Evolutionary conservation across 371 early-diverging fungal genomes (phyloP), one percentile per base, ranked within the genome.

Genomic region (Mortierella sp.): DNA sequence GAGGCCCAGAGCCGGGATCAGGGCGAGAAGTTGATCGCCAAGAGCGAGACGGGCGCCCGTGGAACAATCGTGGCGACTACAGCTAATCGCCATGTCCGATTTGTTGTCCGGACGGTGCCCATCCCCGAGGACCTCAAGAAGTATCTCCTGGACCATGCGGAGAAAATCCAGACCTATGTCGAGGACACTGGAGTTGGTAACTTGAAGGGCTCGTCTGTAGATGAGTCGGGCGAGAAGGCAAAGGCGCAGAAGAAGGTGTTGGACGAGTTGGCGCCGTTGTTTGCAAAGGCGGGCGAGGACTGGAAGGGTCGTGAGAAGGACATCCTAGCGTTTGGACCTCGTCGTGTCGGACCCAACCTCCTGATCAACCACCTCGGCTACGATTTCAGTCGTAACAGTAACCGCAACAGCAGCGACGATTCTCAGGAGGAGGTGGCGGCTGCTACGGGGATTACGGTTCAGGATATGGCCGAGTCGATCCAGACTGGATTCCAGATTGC

Each of bases 401-500:
- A 64, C 37, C 43, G 31, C n/a, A 70, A 16, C 40, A 65, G 26
- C 39, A 29, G 55, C 47, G 61, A 29, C 19, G 64, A 26, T 31
- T 34, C 47, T 9, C 37, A 67, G 7, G 41, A 72, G 13, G 74
- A 34, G 7, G 70, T 43, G 13, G 67, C 24, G 9, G 58, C 73
- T 47, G 45, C 47, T 45, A 68, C 39, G 6, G 39, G 47, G 44
- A 74, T 79, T 43, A 68, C 82, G 9, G 87, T 93, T 22, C 80
- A 91, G 50, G 93, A 94, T 74, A 85, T 95, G 68, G 95, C 95
- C 61, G 93, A 94, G 86, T 87, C 91, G 71, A 89, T 99, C 26
- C 88, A 90, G n/a, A 92, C 96, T 22, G 99, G 97, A 1, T 99
- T 99, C 91, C 99, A 99, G 86, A 86, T 98, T n/a, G 94, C 97